Evolutionary conservation across 108 stramenopile genomes (phyloP).

Genomic region (Schizochytrium sp.): DNA sequence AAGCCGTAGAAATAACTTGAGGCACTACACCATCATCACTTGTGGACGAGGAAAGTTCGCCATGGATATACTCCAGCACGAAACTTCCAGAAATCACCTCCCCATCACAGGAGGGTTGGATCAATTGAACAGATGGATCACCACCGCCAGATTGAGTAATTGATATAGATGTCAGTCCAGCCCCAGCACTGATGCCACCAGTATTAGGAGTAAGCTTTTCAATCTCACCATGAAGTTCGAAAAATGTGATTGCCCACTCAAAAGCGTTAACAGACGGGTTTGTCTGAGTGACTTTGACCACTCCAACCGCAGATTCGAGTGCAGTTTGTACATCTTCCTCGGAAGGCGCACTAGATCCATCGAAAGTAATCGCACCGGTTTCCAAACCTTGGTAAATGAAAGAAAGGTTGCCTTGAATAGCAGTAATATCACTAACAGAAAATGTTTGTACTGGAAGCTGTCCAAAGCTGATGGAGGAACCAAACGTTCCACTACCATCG

Average conservation of each 20-base stretch:
- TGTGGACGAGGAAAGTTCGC: neutral
- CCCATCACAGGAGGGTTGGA: constrained; percentile 9
- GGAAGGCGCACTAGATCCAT: neutral
- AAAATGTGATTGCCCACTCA: constrained; percentile 36
- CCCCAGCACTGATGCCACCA: neutral
- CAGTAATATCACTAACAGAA: neutral
- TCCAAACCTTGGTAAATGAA: neutral
- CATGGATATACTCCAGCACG: neutral
- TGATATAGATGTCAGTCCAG: neutral
- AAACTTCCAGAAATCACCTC: neutral
- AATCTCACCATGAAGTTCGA: constrained; percentile 40
- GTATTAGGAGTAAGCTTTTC: neutral
- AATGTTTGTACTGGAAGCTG: neutral
- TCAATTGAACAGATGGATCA: constrained; percentile 48
- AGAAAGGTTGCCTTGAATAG: neutral
- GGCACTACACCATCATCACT: neutral
- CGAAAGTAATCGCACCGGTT: neutral
- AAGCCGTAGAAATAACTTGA: neutral
- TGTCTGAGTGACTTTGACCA: constrained; percentile 1
- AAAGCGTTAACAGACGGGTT: neutral
- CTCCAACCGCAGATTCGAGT: neutral
- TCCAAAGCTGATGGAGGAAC: neutral
- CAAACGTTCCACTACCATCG: constrained; percentile 62
- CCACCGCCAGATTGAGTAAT: constrained; percentile 12
- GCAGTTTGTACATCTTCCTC: neutral